phyloP scores from a whole-genome alignment of 164 flowering plant species.

The Piper betle region DNA sequence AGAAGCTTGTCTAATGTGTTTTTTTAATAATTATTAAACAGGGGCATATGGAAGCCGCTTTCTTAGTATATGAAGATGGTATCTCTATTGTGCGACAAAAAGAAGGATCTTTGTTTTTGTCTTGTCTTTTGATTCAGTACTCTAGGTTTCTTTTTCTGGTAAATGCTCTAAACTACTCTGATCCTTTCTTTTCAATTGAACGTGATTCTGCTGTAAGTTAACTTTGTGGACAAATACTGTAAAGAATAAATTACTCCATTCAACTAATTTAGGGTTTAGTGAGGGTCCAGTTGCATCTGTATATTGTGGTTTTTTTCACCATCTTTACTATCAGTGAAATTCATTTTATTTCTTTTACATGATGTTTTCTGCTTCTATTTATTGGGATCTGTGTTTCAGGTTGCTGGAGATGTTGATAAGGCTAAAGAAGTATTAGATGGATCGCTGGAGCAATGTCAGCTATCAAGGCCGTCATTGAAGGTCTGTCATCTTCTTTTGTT shows the following conservation, averaged over 20 bases:
- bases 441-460: no score
- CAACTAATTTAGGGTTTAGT: not conserved
- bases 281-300: not conserved
- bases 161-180: not conserved
- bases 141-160: conserved; percentile 79
- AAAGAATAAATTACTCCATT: no score
- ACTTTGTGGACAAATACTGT: not conserved
- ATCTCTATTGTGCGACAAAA: conserved; percentile 94
- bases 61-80: conserved; percentile 71
- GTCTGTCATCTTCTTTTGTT: no score
- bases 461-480: no score
- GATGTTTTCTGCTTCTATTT: no score
- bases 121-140: conserved; percentile 80
- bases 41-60: conserved; percentile 83
- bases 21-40: conserved; percentile 16
- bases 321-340: not conserved
- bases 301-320: not conserved
- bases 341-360: not conserved
- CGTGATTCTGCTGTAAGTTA: not conserved
- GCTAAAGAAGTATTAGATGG: no score
- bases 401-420: no score
- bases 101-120: conserved; percentile 74
- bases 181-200: not conserved
- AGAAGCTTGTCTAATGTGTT: not conserved
- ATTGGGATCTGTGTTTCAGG: no score